Percentiles rank a stretch among this genome's conserved stretches.
Conservation (phyloP, 257 asterid species). For the Nicotiana benthamiana region DNA sequence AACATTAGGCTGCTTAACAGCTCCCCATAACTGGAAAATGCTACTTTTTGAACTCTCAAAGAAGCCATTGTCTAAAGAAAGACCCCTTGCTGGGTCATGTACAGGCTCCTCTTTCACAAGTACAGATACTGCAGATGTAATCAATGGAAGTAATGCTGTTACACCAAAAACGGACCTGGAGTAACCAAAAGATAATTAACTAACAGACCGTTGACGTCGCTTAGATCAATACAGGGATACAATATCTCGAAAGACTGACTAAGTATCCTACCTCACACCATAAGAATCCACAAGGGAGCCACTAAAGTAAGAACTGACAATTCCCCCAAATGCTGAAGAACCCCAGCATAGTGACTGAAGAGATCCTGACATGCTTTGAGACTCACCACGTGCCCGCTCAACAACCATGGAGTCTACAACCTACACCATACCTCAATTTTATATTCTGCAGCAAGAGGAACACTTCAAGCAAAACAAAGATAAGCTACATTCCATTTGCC, state of each 20-base stretch:
- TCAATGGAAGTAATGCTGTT: conserved; percentile 87
- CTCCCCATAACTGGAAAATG: conserved; percentile 53
- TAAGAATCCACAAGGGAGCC: conserved; percentile 91
- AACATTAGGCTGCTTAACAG: conserved; percentile 72
- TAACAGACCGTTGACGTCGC: not conserved
- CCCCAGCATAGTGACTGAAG: conserved; percentile 99
- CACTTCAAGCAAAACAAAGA: not conserved
- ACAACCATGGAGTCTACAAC: conserved; percentile 99
- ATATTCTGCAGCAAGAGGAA: conserved; percentile 4
- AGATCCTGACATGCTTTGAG: conserved; percentile 95
- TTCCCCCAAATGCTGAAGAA: conserved; percentile 93
- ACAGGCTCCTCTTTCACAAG: conserved; percentile 83
- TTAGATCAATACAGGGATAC: not conserved
- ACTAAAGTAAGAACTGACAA: conserved; percentile 90
- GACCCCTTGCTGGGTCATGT: conserved; percentile 30
- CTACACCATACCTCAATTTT: conserved; percentile 36
- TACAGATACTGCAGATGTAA: conserved; percentile 90
- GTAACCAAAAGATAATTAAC: conserved; percentile 8
- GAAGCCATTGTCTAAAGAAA: conserved; percentile 34
- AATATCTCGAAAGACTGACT: not conserved
- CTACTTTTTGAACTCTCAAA: conserved; percentile 42
- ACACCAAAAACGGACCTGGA: conserved; percentile 90
- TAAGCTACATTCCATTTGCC: not conserved
- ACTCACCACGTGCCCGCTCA: conserved; percentile 98
- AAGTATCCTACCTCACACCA: conserved; percentile 74